Evolutionary conservation across 495 filamentous ascomycete genomes (phyloP).

Genomic region (Amphirosellinia nigrospora): DNA sequence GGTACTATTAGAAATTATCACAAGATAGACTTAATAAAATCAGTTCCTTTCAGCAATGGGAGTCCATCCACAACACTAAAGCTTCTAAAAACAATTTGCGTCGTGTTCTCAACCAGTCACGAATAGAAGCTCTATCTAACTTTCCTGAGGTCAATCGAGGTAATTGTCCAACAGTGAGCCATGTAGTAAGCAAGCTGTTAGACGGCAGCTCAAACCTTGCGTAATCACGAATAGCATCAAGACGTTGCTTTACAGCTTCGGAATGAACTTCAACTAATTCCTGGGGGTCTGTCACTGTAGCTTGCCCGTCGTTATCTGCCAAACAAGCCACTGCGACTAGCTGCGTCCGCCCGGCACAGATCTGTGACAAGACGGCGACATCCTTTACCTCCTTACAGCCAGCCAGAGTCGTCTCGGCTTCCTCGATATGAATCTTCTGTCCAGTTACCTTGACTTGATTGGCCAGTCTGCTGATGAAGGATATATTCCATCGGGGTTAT

Average conservation of each 20-base stretch:
- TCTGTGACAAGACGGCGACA: constrained; percentile 19
- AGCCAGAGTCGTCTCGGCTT: constrained; percentile 45
- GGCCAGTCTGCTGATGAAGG: constrained; percentile 49
- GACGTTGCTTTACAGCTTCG: constrained; percentile 39
- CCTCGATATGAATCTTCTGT: constrained; percentile 50
- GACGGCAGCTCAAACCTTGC: constrained; percentile 31
- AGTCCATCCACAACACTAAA: too few species aligned
- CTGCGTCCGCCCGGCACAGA: constrained; percentile 33
- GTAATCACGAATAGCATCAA: constrained; percentile 20
- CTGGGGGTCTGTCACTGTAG: not conserved
- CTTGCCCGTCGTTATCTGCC: constrained; percentile 31
- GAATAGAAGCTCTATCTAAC: constrained; percentile 28
- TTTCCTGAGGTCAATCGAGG: constrained; percentile 39
- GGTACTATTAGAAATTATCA: too few species aligned
- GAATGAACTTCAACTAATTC: constrained; percentile 41
- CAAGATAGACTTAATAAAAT: too few species aligned
- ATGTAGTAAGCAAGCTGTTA: constrained; percentile 36
- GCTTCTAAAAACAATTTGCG: too few species aligned
- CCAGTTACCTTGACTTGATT: constrained; percentile 52
- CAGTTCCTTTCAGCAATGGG: too few species aligned
- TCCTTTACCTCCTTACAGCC: not conserved
- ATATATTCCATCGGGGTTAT: constrained; percentile 47
- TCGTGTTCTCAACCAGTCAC: constrained; percentile 6
- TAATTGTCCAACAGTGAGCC: constrained; percentile 29
- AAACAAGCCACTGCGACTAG: constrained; percentile 37